Evolutionary conservation across 2,329 filamentous ascomycete species (phyloP), one percentile per base, ranked within the genome.

Genomic region (Colletotrichum truncatum): DNA sequence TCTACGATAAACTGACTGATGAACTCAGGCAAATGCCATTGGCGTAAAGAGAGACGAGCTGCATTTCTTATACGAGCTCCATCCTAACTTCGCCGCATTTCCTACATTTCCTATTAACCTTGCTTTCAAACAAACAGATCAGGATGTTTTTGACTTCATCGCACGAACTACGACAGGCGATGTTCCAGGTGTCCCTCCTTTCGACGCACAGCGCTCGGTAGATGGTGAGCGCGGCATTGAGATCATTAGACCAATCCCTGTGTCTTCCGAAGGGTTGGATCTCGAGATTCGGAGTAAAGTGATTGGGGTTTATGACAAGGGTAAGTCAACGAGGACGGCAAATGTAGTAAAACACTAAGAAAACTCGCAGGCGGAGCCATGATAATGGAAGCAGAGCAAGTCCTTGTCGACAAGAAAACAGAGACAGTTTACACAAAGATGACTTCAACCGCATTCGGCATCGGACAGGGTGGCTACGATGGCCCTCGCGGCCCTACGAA

Each of bases 71-170:
- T 81, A 82, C 69, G 81, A 84, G 55, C 73, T 80, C 2, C 76
- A 83, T 34, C 79, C 80, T 5, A 71, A 74, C 18, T 83, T 83
- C 48, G 76, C 80, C 14, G 73, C 72, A 6, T 83, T 83, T 66
- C 81, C 81, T n/a, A 83, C 81, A 0, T 83, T 82, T 61, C 77
- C 81, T 26, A 77, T 81, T 68, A 81, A 81, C 59, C 74, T 82
- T 4, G 73, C 75, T 36, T 82, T 81, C 72, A 83, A 83, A 70
- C 76, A 79, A 69, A 80, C 80, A 6, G 76, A 78, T 53, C 78
- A 81, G 61, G 81, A 82, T 67, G 79, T 82, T 41, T 79, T 77
- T 60, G 76, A 82, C 70, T 81, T 80, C 68, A 74, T 78, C 68
- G 70, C 75, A 6, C 75, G 76, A 23, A 76, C 74, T 26, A 74